Base-by-base conservation (phyloP, 306 rosid genomes). In the Medicago ruthenica region DNA sequence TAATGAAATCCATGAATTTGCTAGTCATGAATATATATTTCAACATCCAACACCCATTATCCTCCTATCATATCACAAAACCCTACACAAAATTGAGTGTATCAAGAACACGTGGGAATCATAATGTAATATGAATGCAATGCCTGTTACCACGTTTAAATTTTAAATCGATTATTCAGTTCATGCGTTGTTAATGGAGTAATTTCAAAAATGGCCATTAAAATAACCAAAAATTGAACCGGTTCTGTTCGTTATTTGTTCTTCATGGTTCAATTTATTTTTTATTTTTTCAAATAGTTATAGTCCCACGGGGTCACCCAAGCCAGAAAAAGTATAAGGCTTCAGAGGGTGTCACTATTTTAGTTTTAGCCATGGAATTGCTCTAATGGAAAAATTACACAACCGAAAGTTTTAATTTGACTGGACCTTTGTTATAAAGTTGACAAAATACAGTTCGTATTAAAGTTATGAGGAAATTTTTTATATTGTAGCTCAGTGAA, bases 11-110 rank as follows among this genome's bases (percentile, higher is more conserved):
- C 51, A 45, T 44, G 4, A 44, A 39, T 55, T 69, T 75, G 20
- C 42, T 9, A 36, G 66, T 80, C 90, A 89, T 80, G 93, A 89
- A 87, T 83, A 73, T 83, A 73, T 89, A 85, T 85, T 59, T 55
- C 40, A 47, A 48, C 76, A 84, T 82, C 87, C 89, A 50, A 53
- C 71, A 74, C 75, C 59, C 71, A 61, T 62, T 57, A 37, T 50
- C 74, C 74, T 64, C 12, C 48, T 79, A 76, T 63, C 75, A 51
- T 83, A 36, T 59, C 48, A n/a, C 70, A 79, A 82, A 65, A 77
- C 16, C 67, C 37, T 71, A 55, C 76, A 80, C 18, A 71, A 79
- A 67, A 20, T 42, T 39, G 71, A 76, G 48, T 24, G 79, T 57
- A 67, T 77, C 83, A 44, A 76, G 75, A 75, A 83, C 91, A 90